These are phyloP conservation scores for Cutaneotrichosporon dermatis DNA, from an alignment of 1,284 basidiomycete species.

Conservation along the genomic window DNA sequence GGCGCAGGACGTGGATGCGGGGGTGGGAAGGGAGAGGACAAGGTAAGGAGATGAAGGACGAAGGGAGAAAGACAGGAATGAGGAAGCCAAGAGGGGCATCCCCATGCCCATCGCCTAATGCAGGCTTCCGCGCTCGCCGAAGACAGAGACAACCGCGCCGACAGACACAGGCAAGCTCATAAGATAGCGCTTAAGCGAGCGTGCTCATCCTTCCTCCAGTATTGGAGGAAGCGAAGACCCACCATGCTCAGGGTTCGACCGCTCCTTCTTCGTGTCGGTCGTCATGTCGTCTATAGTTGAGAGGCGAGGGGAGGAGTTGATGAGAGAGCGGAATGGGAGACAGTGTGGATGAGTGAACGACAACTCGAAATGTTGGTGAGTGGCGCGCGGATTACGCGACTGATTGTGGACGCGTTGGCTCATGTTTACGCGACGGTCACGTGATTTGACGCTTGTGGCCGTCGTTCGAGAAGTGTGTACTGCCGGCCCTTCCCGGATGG, in stretches of 20 bases:
- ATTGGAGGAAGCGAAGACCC: background rate
- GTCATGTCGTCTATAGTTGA: background rate
- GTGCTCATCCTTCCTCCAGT: too few relatives aligned
- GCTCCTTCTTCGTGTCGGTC: background rate
- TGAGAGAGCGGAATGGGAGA: background rate
- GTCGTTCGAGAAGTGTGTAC: too few relatives aligned
- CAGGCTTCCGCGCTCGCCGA: too few relatives aligned
- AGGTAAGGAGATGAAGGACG: background rate
- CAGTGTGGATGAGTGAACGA: too few relatives aligned
- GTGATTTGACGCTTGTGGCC: too few relatives aligned
- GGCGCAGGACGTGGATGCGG: too few relatives aligned
- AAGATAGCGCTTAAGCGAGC: too few relatives aligned
- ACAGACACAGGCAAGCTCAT: too few relatives aligned
- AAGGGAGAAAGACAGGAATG: background rate
- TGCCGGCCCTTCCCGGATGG: too few relatives aligned
- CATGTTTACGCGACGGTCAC: background rate
- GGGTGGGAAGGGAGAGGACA: background rate
- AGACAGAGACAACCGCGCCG: too few relatives aligned
- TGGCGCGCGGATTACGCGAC: background rate
- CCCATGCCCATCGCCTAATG: too few relatives aligned
- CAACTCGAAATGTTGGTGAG: too few relatives aligned
- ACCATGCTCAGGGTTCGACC: conserved; percentile 4
- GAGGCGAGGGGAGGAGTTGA: background rate
- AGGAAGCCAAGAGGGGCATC: background rate
- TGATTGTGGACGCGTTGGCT: conserved; percentile 1